Evolutionary conservation across 139 green algal species (phyloP), one percentile per base, ranked within the genome.

Genomic region (Chlorella ohadii): DNA sequence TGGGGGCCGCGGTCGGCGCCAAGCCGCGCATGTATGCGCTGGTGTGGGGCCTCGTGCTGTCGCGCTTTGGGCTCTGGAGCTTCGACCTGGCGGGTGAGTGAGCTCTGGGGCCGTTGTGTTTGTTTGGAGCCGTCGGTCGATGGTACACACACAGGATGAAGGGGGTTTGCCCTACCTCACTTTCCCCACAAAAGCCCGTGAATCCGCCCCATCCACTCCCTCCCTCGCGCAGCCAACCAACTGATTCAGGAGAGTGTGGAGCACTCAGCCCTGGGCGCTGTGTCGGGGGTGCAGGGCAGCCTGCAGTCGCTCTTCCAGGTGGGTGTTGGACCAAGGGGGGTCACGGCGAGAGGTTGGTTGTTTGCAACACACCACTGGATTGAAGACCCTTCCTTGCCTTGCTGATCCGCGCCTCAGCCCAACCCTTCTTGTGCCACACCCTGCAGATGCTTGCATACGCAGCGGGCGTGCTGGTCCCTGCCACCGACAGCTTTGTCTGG

Each of bases 201-300:
- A n/a, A n/a, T n/a, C n/a, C n/a, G n/a, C n/a, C n/a, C n/a, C n/a
- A n/a, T n/a, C n/a, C n/a, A n/a, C n/a, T n/a, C 9, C 51, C 51
- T 59, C 12, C 44, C 44, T 13, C 22, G 51, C 15, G 51, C 89
- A 1, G 89, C 94, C 3, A 94, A 87, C 3, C 95, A 98, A 89
- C 83, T 98, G 51, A 86, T 98, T 39, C 95, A 98, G 79, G 91
- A 94, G 70, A 77, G 82, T 3, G 84, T 93, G 19, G 36, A 78
- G 1, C 56, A 74, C 23, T 44, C 85, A 0, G 51, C 90, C 19
- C 66, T 96, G 23, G 92, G 93, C 33, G 68, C 87, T 0, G 91
- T 98, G 6, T 93, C 86, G 57, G 95, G 95, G 15, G 91, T 98
- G 25, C 95, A 98, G 81, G 82, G 68, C 70, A 92, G 87, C 73